These are phyloP conservation scores for Coniochaeta sp. DNA, from an alignment of 2,329 filamentous ascomycete genomes.

Conservation along the genomic window DNA sequence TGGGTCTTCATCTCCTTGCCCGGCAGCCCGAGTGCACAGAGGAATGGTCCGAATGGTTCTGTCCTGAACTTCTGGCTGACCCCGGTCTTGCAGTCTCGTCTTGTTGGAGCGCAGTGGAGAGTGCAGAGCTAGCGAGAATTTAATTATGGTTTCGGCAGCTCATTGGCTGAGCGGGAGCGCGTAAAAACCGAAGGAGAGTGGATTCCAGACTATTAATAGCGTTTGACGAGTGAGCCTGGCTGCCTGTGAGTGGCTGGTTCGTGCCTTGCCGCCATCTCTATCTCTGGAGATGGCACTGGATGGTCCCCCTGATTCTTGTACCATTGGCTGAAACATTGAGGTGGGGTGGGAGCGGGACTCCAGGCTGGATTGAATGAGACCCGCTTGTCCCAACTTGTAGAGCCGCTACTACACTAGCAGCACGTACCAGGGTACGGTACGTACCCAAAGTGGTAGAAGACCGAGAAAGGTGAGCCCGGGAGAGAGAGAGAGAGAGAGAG, in stretches of 20 bases:
- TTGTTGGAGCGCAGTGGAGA: background rate
- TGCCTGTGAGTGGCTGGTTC: background rate
- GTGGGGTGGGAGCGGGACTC: background rate
- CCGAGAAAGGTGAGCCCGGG: background rate
- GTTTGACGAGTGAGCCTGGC: background rate
- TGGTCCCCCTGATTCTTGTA: background rate
- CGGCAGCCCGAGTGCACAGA: background rate
- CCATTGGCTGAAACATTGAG: background rate
- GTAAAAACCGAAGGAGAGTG: background rate
- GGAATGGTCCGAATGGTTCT: background rate
- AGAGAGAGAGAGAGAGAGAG: no score
- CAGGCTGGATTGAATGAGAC: background rate
- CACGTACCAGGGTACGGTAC: no score
- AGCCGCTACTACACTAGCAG: no score
- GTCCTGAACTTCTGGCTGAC: background rate
- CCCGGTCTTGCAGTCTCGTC: background rate
- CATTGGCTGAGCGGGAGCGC: background rate
- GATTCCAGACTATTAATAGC: background rate
- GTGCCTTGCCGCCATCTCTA: background rate
- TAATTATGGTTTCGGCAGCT: background rate
- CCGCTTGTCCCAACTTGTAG: background rate
- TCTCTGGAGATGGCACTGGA: background rate
- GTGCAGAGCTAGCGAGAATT: background rate
- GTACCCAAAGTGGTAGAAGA: no score
- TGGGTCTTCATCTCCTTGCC: background rate